Percentiles rank a stretch among this genome's conserved stretches.
Conservation (phyloP, 2,329 filamentous ascomycete genomes). For the Plectosphaerella sp. region DNA sequence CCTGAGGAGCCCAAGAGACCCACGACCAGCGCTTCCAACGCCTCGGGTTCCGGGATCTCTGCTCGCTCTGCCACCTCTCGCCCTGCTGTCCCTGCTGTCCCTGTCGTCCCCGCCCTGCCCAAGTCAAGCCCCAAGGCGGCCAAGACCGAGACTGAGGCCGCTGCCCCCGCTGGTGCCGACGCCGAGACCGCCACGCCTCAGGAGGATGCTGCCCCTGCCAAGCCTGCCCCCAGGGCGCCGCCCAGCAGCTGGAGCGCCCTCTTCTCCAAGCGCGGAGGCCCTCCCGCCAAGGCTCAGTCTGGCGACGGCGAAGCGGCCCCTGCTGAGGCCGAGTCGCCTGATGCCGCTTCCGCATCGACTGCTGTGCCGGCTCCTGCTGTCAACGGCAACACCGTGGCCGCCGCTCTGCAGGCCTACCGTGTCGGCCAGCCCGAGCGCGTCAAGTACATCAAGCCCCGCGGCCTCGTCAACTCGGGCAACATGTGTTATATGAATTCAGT, state of each 20-base stretch:
- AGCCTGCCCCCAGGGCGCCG: slow-evolving; percentile 20
- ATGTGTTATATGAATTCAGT: slow-evolving; percentile 99
- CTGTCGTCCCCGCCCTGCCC: slow-evolving; percentile 42
- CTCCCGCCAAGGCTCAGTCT: slow-evolving; percentile 10
- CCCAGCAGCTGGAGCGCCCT: slow-evolving; percentile 36
- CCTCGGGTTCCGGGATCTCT: background rate
- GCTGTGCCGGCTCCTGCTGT: slow-evolving; percentile 4
- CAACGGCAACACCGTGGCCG: slow-evolving; percentile 56
- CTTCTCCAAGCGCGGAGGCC: slow-evolving; percentile 22
- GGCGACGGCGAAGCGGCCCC: slow-evolving; percentile 14
- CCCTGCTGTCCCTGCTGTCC: slow-evolving; percentile 33
- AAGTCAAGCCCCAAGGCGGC: slow-evolving; percentile 27
- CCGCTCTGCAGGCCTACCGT: slow-evolving; percentile 71
- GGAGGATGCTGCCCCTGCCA: slow-evolving; percentile 7
- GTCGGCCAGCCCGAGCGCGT: slow-evolving; percentile 63
- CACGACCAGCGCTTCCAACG: slow-evolving; percentile 8
- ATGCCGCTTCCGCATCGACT: background rate
- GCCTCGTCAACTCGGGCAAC: slow-evolving; percentile 93
- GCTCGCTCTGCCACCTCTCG: slow-evolving; percentile 14
- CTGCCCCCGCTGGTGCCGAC: background rate
- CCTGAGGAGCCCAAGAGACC: slow-evolving; percentile 10
- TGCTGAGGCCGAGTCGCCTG: slow-evolving; percentile 7
- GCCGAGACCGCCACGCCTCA: slow-evolving; percentile 3
- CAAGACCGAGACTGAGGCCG: slow-evolving; percentile 14
- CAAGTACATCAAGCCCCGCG: slow-evolving; percentile 84